These are phyloP conservation scores for Acanthamoeba rhysodes DNA, from an alignment of 208 protist genomes.

Conservation along the genomic window DNA sequence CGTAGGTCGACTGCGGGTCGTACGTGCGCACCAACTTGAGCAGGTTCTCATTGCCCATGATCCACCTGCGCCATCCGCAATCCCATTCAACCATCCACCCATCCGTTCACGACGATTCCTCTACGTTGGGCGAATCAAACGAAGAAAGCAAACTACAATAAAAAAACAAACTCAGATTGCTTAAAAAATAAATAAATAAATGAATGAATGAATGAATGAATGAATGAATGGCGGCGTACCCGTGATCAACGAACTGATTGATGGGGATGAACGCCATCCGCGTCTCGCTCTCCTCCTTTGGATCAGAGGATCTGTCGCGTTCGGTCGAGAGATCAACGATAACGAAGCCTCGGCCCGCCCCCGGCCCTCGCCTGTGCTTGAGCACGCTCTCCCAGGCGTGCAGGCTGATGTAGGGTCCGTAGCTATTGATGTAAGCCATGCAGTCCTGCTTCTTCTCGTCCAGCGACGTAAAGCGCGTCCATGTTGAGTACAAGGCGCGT, in stretches of 20 bases:
- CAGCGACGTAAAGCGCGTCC: conserved; percentile 32
- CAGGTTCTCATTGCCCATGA: neutral
- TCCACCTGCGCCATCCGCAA: neutral
- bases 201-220: neutral
- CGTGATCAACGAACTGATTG: conserved; percentile 57
- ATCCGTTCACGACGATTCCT: neutral
- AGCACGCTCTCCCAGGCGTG: conserved; percentile 63
- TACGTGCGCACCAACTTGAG: conserved; percentile 45
- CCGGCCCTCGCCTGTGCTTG: conserved; percentile 9
- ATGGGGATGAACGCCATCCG: conserved; percentile 45
- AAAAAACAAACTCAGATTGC: neutral
- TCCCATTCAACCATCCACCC: too few species aligned
- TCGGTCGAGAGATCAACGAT: conserved; percentile 43
- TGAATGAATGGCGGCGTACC: neutral
- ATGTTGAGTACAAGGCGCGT: conserved; percentile 1
- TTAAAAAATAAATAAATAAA: too few species aligned
- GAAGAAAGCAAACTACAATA: neutral
- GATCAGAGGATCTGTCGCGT: neutral
- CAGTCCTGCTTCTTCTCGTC: conserved; percentile 57
- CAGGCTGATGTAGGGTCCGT: neutral
- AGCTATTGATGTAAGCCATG: conserved; percentile 46
- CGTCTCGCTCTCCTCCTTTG: neutral
- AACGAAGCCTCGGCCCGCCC: neutral
- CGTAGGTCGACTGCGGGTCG: conserved; percentile 19
- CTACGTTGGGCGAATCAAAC: too few species aligned